Conservation (phyloP, 164 flowering plant species). For the Umbilicus rupestris region DNA sequence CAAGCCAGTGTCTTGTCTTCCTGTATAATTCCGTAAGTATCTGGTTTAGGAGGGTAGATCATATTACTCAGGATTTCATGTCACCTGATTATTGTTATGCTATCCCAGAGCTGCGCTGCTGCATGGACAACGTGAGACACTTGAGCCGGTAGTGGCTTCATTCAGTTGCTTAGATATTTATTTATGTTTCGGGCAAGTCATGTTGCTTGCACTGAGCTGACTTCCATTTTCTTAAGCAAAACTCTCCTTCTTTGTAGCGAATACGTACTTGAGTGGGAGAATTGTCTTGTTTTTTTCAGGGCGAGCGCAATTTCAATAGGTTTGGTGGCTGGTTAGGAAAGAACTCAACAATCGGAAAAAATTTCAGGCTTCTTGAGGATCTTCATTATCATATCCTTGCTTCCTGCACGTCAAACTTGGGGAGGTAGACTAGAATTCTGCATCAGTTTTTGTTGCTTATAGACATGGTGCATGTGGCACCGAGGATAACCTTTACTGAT, state of each 20-base stretch:
- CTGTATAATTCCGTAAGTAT: slow-evolving; percentile 81
- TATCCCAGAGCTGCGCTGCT: slow-evolving; percentile 62
- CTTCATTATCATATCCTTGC: slow-evolving; percentile 86
- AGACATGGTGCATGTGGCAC: background rate
- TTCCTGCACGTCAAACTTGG: slow-evolving; percentile 57
- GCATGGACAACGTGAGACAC: slow-evolving; percentile 81
- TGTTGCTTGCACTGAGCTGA: background rate
- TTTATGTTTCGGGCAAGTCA: background rate
- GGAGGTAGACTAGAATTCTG: slow-evolving; percentile 39
- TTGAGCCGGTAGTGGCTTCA: slow-evolving; percentile 49
- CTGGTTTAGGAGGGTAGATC: background rate
- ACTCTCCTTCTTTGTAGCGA: background rate
- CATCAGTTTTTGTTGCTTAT: background rate
- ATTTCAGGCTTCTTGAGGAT: slow-evolving; percentile 81
- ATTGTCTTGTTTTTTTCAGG: slow-evolving; percentile 34
- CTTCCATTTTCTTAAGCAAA: background rate
- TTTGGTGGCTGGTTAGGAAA: slow-evolving; percentile 99
- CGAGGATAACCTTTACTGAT: background rate
- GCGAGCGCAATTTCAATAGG: slow-evolving; percentile 83
- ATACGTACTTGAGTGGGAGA: background rate
- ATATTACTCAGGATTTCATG: background rate
- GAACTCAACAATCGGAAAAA: slow-evolving; percentile 87
- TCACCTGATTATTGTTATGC: background rate
- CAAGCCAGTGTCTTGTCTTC: slow-evolving; percentile 59
- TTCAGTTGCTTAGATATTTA: background rate